phyloP scores from a whole-genome alignment of 208 protist genomes.

The Eutreptiella sp. region DNA sequence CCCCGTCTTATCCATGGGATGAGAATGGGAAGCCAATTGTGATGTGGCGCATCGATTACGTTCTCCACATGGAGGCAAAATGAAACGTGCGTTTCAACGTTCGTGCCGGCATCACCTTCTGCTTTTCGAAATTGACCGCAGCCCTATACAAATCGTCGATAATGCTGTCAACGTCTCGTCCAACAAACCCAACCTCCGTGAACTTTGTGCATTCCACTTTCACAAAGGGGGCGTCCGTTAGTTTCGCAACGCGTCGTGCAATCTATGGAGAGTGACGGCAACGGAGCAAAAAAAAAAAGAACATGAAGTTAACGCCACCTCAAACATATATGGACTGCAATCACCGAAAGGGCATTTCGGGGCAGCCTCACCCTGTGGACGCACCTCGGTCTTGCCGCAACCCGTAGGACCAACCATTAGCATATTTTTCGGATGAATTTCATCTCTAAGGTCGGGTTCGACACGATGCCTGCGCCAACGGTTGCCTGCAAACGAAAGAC shows the following conservation, averaged over 20 bases:
- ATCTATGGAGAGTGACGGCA: constrained; percentile 73
- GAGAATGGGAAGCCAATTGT: too few relatives aligned
- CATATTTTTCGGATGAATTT: constrained; percentile 88
- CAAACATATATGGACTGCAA: background rate
- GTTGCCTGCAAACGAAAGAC: too few relatives aligned
- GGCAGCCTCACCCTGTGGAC: too few relatives aligned
- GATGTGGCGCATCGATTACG: too few relatives aligned
- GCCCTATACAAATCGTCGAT: constrained; percentile 92
- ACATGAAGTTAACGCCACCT: background rate
- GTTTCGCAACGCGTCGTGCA: constrained; percentile 88
- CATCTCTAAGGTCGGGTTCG: constrained; percentile 69
- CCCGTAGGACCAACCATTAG: constrained; percentile 88
- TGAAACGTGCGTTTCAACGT: too few relatives aligned
- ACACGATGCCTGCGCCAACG: constrained; percentile 85
- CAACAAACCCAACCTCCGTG: constrained; percentile 93
- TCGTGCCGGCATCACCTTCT: constrained; percentile 81
- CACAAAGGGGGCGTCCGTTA: constrained; percentile 93
- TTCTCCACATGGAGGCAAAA: too few relatives aligned
- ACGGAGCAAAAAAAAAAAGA: background rate
- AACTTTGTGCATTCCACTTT: constrained; percentile 98
- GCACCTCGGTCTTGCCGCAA: constrained; percentile 89
- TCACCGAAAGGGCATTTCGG: too few relatives aligned
- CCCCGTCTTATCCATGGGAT: too few relatives aligned
- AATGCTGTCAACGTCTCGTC: constrained; percentile 92
- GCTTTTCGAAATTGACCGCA: constrained; percentile 78